Percentiles rank a stretch among this genome's conserved stretches.
phyloP scores from a whole-genome alignment of 164 flowering plant species.

The Nymphaea thermarum region DNA sequence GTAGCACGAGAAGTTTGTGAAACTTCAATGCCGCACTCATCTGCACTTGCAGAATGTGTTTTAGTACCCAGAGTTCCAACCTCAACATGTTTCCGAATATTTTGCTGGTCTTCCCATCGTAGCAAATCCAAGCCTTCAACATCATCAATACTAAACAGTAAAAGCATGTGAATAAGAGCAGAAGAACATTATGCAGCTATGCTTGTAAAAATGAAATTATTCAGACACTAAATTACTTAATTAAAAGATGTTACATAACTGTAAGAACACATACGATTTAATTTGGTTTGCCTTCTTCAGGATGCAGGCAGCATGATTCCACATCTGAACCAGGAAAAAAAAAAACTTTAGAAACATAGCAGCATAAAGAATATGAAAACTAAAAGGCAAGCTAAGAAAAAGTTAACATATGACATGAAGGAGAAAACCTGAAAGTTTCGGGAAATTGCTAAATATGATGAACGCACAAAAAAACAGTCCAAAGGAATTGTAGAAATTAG shows the following conservation, averaged over 20 bases:
- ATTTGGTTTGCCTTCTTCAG: slow-evolving; percentile 80
- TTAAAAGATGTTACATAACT: too few relatives aligned
- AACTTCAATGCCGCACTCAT: slow-evolving; percentile 54
- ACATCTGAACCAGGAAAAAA: slow-evolving; percentile 53
- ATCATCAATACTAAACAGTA: slow-evolving; percentile 50
- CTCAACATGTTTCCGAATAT: slow-evolving; percentile 57
- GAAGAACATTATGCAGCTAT: not conserved
- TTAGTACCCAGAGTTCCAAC: slow-evolving; percentile 16
- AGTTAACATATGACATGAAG: not conserved
- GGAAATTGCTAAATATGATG: too few relatives aligned
- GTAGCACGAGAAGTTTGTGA: slow-evolving; percentile 78
- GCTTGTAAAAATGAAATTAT: not conserved
- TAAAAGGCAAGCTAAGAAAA: not conserved
- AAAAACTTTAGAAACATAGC: slow-evolving; percentile 1
- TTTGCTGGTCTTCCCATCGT: slow-evolving; percentile 97
- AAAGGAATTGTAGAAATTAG: too few relatives aligned
- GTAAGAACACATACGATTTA: slow-evolving; percentile 43
- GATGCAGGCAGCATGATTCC: slow-evolving; percentile 85
- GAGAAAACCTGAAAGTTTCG: too few relatives aligned
- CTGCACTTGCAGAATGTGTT: slow-evolving; percentile 7
- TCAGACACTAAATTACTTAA: not conserved
- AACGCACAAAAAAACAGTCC: too few relatives aligned
- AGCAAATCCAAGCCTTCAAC: slow-evolving; percentile 84
- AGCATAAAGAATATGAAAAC: not conserved
- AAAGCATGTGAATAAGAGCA: not conserved